Conservation (phyloP, 2,329 filamentous ascomycete species). For the Aureobasidium uvarum region DNA sequence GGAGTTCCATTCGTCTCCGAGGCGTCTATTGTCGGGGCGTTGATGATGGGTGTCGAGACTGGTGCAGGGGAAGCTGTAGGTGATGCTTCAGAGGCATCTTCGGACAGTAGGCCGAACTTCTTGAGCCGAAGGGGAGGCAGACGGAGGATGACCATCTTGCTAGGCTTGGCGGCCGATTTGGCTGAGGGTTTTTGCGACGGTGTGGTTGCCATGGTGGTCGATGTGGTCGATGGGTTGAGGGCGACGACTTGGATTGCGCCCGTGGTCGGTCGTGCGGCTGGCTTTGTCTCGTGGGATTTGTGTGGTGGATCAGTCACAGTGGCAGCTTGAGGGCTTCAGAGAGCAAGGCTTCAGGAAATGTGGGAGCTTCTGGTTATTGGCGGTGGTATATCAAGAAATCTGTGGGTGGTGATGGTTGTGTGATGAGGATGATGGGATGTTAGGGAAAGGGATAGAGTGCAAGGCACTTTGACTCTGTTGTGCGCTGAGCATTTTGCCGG, state of each 20-base stretch:
- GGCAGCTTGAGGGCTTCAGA: neutral
- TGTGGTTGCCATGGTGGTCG: slow-evolving; percentile 25
- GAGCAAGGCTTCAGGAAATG: neutral
- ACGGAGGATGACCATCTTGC: slow-evolving; percentile 34
- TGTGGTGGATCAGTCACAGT: slow-evolving; percentile 6
- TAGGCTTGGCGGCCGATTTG: slow-evolving; percentile 34
- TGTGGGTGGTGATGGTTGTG: slow-evolving; percentile 12
- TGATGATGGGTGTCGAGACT: slow-evolving; percentile 39
- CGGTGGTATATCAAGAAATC: slow-evolving; percentile 27
- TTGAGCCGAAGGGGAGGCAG: slow-evolving; percentile 33
- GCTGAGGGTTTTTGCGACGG: slow-evolving; percentile 28
- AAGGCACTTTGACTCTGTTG: slow-evolving; percentile 23
- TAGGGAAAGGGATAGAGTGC: slow-evolving; percentile 9
- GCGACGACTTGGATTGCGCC: slow-evolving; percentile 28
- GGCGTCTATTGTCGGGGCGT: slow-evolving; percentile 42
- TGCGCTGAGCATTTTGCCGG: slow-evolving; percentile 24
- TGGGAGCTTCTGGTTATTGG: slow-evolving; percentile 31
- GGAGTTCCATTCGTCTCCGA: slow-evolving; percentile 46
- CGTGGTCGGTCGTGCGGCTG: slow-evolving; percentile 28
- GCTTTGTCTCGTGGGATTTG: slow-evolving; percentile 19
- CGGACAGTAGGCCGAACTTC: slow-evolving; percentile 35
- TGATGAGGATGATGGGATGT: slow-evolving; percentile 21
- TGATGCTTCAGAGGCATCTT: slow-evolving; percentile 37
- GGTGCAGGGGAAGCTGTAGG: slow-evolving; percentile 40
- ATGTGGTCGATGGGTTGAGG: slow-evolving; percentile 30